Conservation (phyloP, 306 rosid genomes). For the Ziziphus jujuba region DNA sequence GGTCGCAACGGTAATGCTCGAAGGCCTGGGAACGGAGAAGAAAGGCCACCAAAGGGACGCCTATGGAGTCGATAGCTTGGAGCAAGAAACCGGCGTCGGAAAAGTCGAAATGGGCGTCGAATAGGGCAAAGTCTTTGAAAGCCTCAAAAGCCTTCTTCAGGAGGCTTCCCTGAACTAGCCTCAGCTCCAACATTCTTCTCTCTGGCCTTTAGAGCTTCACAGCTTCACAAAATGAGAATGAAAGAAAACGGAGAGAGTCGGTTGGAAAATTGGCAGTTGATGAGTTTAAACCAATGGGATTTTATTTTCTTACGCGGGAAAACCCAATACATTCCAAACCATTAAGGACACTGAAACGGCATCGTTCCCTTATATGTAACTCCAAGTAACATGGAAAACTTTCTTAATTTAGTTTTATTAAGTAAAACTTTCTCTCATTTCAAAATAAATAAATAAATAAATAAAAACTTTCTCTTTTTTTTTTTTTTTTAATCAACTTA, state of each 20-base stretch:
- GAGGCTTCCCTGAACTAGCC: slow-evolving; percentile 25
- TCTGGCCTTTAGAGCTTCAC: neutral
- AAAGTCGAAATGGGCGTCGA: slow-evolving; percentile 58
- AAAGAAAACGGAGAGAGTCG: no score
- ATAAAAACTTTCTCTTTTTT: no score
- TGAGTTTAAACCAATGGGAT: no score
- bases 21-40: slow-evolving; percentile 67
- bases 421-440: no score
- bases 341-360: neutral
- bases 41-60: slow-evolving; percentile 50
- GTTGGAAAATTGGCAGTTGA: no score
- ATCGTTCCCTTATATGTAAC: neutral
- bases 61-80: slow-evolving; percentile 72
- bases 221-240: no score
- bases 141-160: slow-evolving; percentile 28
- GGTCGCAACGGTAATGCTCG: slow-evolving; percentile 68
- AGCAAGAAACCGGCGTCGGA: slow-evolving; percentile 49
- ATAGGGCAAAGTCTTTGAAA: slow-evolving; percentile 58
- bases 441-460: no score
- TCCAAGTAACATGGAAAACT: neutral
- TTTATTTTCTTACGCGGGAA: neutral
- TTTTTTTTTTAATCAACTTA: no score
- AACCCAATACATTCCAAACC: neutral
- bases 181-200: slow-evolving; percentile 13
- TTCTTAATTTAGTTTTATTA: no score